phyloP scores from a whole-genome alignment of 495 filamentous ascomycete genomes.

The Penicillium goetzii region DNA sequence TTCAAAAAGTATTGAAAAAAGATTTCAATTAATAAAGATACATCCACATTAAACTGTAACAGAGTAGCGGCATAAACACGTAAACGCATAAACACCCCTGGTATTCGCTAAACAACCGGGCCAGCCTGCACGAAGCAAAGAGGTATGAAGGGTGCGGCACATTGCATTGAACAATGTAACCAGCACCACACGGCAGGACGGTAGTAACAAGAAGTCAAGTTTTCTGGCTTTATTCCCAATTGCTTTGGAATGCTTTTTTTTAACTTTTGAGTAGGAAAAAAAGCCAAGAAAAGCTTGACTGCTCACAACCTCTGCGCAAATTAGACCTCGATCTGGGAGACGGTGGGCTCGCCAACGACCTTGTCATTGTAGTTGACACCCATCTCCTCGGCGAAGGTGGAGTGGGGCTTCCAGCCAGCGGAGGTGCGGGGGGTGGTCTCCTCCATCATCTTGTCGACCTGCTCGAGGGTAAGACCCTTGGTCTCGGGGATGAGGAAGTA shows the following conservation, averaged over 20 bases:
- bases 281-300: not conserved
- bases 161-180: not conserved
- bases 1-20: slow-evolving; percentile 2
- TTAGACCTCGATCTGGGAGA: slow-evolving; percentile 42
- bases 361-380: slow-evolving; percentile 52
- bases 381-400: slow-evolving; percentile 72
- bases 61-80: slow-evolving; percentile 18
- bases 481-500: slow-evolving; percentile 86
- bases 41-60: slow-evolving; percentile 17
- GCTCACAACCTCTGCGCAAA: not conserved
- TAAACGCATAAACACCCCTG: slow-evolving; percentile 22
- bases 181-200: not conserved
- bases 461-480: slow-evolving; percentile 85
- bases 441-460: slow-evolving; percentile 90
- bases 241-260: not conserved
- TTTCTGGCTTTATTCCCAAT: not conserved
- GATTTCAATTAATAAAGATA: slow-evolving; percentile 22
- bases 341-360: slow-evolving; percentile 34
- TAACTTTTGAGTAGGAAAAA: not conserved
- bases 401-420: slow-evolving; percentile 72
- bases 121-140: slow-evolving; percentile 16
- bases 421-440: slow-evolving; percentile 78
- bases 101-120: slow-evolving; percentile 26
- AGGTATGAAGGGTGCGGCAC: not conserved
- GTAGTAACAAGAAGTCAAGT: not conserved